Evolutionary conservation across 2,329 filamentous ascomycete genomes (phyloP), one percentile per base, ranked within the genome.

Genomic region (Sordariomycetes sp.): DNA sequence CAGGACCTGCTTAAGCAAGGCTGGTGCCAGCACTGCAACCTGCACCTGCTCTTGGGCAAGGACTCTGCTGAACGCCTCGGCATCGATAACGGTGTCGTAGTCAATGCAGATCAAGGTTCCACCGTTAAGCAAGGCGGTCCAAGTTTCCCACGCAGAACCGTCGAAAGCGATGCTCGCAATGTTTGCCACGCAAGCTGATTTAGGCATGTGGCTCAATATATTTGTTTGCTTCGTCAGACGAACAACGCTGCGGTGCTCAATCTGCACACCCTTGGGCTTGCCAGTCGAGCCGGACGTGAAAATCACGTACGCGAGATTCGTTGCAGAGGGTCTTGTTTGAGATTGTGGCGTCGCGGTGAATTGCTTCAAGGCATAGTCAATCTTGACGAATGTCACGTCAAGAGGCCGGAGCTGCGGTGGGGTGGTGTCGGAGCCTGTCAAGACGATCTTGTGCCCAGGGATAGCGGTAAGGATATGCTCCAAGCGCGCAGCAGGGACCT

Each of bases 101-200:
- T 43, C 39, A 28, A 45, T 30, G 15, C 43, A 43, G 14, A 43
- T 29, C 3, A 45, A 12, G 1, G 33, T 39, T 6, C 41, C 39
- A 9, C 43, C 43, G 18, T 42, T 45, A 4, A 45, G 33, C 6
- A 43, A 33, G 11, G 35, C 28, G 5, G 28, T 16, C 12, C 25
- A 43, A 8, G 41, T 39, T 23, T 45, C 41, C 25, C 31, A 39
- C 0, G 36, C n/a, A 3, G 43, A 34, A 6, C 23, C 43, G 18
- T 45, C 41, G 18, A 45, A 45, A 6, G 34, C 35, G 3, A 38
- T n/a, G n/a, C n/a, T n/a, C n/a, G n/a, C n/a, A n/a, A 47, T n/a
- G n/a, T n/a, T n/a, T n/a, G 43, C n/a, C n/a, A n/a, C n/a, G n/a
- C n/a, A n/a, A n/a, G n/a, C n/a, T n/a, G n/a, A n/a, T n/a, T n/a